A percentile compares a stretch with the other conserved stretches of the same genome.
Evolutionary conservation across 2,329 filamentous ascomycete species (phyloP).

Genomic region (Aspergillus sojae): DNA sequence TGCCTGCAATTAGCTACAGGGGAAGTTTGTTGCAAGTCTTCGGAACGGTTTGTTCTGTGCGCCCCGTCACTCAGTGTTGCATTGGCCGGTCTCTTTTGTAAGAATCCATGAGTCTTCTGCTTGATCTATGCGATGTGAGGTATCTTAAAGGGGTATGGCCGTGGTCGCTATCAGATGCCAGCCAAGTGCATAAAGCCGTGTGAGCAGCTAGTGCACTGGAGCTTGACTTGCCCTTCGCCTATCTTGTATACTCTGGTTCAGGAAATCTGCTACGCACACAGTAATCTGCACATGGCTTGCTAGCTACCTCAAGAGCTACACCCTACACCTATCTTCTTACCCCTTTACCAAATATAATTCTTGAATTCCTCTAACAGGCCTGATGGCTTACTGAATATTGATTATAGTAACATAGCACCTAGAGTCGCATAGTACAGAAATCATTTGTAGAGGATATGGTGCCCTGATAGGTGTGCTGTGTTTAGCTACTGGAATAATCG

Average conservation of each 20-base stretch:
- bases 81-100: neutral
- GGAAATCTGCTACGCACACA: conserved; percentile 23
- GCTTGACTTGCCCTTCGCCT: conserved; percentile 25
- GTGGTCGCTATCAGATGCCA: conserved; percentile 16
- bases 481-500: neutral
- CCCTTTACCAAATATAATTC: conserved; percentile 9
- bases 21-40: conserved; percentile 25
- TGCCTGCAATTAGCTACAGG: conserved; percentile 25
- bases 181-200: conserved; percentile 27
- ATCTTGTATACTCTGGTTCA: conserved; percentile 27
- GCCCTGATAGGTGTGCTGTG: neutral
- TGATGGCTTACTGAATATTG: neutral
- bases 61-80: neutral
- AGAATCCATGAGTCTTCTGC: conserved; percentile 4
- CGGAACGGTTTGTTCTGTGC: neutral
- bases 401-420: neutral
- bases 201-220: conserved; percentile 30
- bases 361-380: neutral
- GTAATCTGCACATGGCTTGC: conserved; percentile 21
- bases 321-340: conserved; percentile 21
- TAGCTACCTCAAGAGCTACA: neutral
- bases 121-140: conserved; percentile 3
- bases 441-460: neutral
- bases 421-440: neutral
- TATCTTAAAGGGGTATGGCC: conserved; percentile 7